Evolutionary conservation across 2,329 filamentous ascomycete genomes (phyloP), one percentile per base, ranked within the genome.

Genomic region (Aspergillus pseudoviridinutans): DNA sequence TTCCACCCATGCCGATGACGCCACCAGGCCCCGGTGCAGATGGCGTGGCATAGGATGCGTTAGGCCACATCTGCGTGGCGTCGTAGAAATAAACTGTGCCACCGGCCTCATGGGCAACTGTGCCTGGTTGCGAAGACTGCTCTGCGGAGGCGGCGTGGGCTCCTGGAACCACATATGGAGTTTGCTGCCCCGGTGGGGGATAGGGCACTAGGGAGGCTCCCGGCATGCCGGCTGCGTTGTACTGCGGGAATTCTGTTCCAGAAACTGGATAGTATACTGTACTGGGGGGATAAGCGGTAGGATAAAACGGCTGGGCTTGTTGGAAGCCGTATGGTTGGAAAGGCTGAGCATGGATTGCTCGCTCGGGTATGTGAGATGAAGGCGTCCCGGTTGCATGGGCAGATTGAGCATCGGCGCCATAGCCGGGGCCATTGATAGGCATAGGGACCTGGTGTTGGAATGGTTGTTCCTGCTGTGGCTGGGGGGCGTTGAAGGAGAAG

Each of bases 11-110:
- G 47, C 86, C 87, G 59, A 88, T 80, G 49, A 86, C 80, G 47
- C 81, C 84, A 24, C 79, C 78, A 56, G 76, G 71, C 47, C 76
- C 75, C 49, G 82, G 77, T 53, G 82, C 78, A 24, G 82, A 78
- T 9, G 82, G 76, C 55, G 79, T 71, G 6, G 79, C 69, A 55
- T 80, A 77, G 29, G 79, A 76, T 62, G 83, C 84, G 50, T 71
- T 71, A 35, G 76, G 66, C 56, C 77, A 77, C 46, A 92, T 78
- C 69, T 92, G 88, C n/a, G 87, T 82, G 7, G 90, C 83, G 69
- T 96, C 90, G 67, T 92, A 92, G 72, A 96, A 99, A 74, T 96
- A 97, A 0, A 96, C 92, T 84, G 95, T 97, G 60, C 94, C 94
- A 65, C 96, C 96, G 62, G 88, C 87, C 77, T 97, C 93, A 73